These are phyloP conservation scores for Magnolia kwangsiensis DNA, from an alignment of 164 flowering plant species.

Conservation along the genomic window DNA sequence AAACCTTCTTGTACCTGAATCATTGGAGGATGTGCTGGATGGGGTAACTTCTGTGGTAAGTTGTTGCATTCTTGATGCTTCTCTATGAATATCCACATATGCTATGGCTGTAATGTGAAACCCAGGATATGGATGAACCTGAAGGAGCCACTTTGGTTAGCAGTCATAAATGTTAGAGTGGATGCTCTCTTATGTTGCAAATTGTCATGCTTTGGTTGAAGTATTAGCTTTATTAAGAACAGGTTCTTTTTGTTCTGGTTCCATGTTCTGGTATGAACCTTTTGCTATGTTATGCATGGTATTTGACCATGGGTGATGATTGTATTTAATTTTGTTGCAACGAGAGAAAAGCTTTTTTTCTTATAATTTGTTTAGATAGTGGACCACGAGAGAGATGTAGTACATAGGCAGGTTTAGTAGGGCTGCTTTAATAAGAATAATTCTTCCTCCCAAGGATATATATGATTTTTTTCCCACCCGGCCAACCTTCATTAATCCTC, in stretches of 20 bases:
- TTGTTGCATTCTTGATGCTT: constrained; percentile 4
- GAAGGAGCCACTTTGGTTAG: background rate
- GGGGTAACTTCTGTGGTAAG: constrained; percentile 87
- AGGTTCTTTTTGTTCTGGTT: background rate
- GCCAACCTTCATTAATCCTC: no score
- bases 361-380: no score
- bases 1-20: constrained; percentile 63
- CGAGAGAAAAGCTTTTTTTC: no score
- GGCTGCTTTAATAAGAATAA: no score
- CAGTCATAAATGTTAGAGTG: background rate
- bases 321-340: no score
- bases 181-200: background rate
- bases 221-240: background rate
- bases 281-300: background rate
- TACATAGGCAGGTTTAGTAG: no score
- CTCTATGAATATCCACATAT: background rate
- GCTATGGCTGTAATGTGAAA: background rate
- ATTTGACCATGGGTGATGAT: no score
- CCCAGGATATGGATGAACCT: background rate
- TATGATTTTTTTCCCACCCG: no score
- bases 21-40: constrained; percentile 67
- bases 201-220: background rate
- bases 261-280: background rate
- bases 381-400: no score
- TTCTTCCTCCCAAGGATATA: no score